A percentile compares a stretch with the other conserved stretches of the same genome.
Evolutionary conservation across 2,329 filamentous ascomycete species (phyloP).

Genomic region (Colletotrichum agaves): DNA sequence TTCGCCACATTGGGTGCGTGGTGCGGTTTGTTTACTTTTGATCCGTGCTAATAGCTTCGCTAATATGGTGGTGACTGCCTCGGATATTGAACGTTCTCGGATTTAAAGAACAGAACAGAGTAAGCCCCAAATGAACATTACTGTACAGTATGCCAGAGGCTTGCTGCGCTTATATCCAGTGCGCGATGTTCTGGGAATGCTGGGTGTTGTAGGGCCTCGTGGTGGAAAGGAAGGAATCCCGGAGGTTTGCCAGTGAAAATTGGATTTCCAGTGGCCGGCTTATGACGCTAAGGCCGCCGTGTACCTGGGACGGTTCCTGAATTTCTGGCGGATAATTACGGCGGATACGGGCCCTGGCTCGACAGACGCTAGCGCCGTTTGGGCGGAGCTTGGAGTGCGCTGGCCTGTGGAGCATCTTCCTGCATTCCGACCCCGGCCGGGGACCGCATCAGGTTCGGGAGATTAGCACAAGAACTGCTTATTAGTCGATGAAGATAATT

Average conservation of each 20-base stretch:
- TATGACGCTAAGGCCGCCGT: constrained; percentile 24
- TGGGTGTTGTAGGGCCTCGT: constrained; percentile 15
- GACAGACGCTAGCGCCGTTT: constrained; percentile 26
- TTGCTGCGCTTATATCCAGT: constrained; percentile 5
- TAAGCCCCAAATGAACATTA: background rate
- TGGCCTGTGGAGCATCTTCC: constrained; percentile 27
- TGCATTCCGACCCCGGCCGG: constrained; percentile 5
- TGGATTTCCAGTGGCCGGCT: constrained; percentile 27
- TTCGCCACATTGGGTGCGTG: constrained; percentile 26
- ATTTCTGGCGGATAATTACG: constrained; percentile 26
- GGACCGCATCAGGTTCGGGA: constrained; percentile 9
- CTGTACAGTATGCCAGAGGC: background rate
- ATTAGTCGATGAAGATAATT: background rate
- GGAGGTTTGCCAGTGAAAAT: constrained; percentile 27
- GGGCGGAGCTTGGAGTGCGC: constrained; percentile 19
- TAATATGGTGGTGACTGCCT: background rate
- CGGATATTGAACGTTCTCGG: background rate
- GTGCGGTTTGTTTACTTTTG: constrained; percentile 27
- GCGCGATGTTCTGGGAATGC: constrained; percentile 23
- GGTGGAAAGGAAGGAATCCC: constrained; percentile 27
- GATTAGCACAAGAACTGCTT: constrained; percentile 8
- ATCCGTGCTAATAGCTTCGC: background rate
- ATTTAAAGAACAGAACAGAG: background rate
- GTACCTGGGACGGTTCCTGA: constrained; percentile 32
- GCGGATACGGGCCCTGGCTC: constrained; percentile 21